Evolutionary conservation across 768 basidiomycete genomes (phyloP).

Genomic region (Tricholoma flavovirens): DNA sequence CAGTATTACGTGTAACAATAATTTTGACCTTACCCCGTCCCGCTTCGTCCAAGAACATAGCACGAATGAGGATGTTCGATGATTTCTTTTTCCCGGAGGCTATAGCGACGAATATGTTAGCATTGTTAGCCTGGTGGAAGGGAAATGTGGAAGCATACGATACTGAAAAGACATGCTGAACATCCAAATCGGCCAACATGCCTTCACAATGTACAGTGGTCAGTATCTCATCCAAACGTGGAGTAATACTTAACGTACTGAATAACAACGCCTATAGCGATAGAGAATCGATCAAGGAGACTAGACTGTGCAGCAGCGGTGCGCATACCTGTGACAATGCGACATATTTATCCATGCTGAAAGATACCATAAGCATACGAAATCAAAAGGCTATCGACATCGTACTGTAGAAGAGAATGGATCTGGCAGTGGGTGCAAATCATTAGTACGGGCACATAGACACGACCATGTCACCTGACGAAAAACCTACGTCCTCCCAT

Average conservation of each 20-base stretch:
- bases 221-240: background rate
- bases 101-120: constrained; percentile 8
- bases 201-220: constrained; percentile 22
- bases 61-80: constrained; percentile 56
- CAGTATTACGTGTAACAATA: background rate
- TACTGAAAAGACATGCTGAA: constrained; percentile 37
- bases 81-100: constrained; percentile 47
- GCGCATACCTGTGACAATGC: constrained; percentile 33
- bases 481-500: background rate
- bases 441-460: background rate
- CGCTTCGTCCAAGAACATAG: constrained; percentile 65
- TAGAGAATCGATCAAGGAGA: background rate
- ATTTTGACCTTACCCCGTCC: constrained; percentile 52
- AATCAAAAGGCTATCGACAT: background rate
- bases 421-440: constrained; percentile 29
- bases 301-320: background rate
- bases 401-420: constrained; percentile 56
- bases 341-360: constrained; percentile 42
- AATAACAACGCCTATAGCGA: constrained; percentile 25
- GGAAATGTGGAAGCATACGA: constrained; percentile 26
- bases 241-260: constrained; percentile 19
- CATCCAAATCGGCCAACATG: constrained; percentile 47
- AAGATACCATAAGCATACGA: constrained; percentile 2
- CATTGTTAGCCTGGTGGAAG: background rate
- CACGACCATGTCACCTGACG: too few species aligned